A percentile compares a stretch with the other conserved stretches of the same genome.
These are phyloP conservation scores for Dioscorea cayenensis DNA, from an alignment of 116 monocot genomes.

Conservation along the genomic window DNA sequence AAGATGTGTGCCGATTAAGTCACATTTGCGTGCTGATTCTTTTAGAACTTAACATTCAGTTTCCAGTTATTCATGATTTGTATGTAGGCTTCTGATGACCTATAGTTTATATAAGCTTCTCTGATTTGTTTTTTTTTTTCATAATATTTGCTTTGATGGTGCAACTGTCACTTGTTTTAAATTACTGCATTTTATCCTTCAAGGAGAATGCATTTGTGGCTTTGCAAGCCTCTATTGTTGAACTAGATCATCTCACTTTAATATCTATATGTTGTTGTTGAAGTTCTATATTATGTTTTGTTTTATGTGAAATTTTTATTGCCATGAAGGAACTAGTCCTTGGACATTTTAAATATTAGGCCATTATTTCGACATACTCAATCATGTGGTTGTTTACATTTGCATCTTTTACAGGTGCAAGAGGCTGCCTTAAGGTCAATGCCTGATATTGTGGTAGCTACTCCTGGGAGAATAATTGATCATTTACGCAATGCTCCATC, in stretches of 20 bases:
- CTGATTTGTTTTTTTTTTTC: no score
- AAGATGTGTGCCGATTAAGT: no score
- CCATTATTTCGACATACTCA: no score
- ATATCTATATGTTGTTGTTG: neutral
- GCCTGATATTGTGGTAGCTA: conserved; percentile 97
- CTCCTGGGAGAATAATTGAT: conserved; percentile 96
- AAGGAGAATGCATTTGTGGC: neutral
- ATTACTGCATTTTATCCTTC: neutral
- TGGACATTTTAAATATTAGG: no score
- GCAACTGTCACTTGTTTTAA: neutral
- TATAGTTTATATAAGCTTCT: no score
- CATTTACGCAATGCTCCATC: conserved; percentile 90
- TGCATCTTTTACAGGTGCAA: conserved; percentile 56
- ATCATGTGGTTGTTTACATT: neutral
- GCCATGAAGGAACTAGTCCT: neutral
- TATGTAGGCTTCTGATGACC: no score
- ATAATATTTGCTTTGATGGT: neutral
- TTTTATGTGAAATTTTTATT: neutral
- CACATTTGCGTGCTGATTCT: no score
- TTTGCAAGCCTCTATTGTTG: neutral
- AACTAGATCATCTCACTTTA: neutral
- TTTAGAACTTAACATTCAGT: no score
- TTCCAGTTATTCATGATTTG: no score
- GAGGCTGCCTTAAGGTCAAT: conserved; percentile 79
- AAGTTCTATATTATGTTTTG: neutral